A percentile compares a stretch with the other conserved stretches of the same genome.
Conservation (phyloP, 179 eudicot species). For the Sideroxylon spinosum region DNA sequence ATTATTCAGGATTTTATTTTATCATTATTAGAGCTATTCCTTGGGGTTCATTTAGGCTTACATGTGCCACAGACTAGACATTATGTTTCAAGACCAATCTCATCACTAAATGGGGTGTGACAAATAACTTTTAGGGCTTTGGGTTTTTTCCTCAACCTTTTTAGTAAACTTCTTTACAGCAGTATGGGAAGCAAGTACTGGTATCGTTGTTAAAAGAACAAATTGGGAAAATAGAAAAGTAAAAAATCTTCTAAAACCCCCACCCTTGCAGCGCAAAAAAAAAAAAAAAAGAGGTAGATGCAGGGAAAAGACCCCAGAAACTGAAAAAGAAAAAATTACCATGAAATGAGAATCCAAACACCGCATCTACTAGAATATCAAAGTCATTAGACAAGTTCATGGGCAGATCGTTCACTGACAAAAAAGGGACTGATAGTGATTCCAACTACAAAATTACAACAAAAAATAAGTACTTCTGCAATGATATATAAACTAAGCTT, state of each 20-base stretch:
- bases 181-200: background rate
- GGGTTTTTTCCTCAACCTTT: background rate
- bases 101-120: too few relatives aligned
- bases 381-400: conserved; percentile 60
- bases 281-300: background rate
- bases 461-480: conserved; percentile 25
- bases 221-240: background rate
- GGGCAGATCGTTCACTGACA: conserved; percentile 78
- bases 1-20: too few relatives aligned
- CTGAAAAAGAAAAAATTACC: conserved; percentile 36
- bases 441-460: conserved; percentile 62
- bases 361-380: conserved; percentile 85
- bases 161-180: background rate
- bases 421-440: conserved; percentile 78
- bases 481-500: background rate
- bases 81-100: too few relatives aligned
- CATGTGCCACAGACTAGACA: too few relatives aligned
- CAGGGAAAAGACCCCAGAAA: background rate
- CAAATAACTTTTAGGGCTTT: background rate
- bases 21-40: too few relatives aligned
- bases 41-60: too few relatives aligned
- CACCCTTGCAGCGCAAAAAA: background rate
- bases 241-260: background rate
- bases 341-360: conserved; percentile 94
- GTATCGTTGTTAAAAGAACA: background rate